Base-by-base conservation (phyloP, 495 filamentous ascomycete species). In the Penicillium coprophilum region DNA sequence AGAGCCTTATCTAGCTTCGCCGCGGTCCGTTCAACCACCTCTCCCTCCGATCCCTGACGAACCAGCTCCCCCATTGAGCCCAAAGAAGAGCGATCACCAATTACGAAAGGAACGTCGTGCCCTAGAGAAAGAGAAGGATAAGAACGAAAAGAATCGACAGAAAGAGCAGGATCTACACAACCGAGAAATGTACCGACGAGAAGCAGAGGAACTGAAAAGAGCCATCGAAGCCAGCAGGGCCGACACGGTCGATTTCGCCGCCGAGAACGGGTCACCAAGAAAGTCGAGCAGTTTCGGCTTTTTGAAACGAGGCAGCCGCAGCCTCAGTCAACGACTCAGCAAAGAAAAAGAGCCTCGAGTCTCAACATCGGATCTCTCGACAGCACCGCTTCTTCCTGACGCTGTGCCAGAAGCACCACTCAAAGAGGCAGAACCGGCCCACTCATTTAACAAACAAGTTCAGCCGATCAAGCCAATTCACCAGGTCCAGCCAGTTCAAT, bases 101-200 rank as follows among this genome's bases (percentile, higher is more conserved):
- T 70, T 69, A 7, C 74, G 70, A 55, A 87, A 88, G 61, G 86
- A 85, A 46, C 75, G 77, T 8, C 87, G 84, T 54, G 81, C 80
- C 20, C 83, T 83, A 20, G 85, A 87, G 23, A 92, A 87, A 61
- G 87, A 88, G 36, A 77, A 75, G 52, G 79, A 84, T 52, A 90
- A 85, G 63, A 79, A 77, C 5, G 81, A 83, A 1, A 82, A 87
- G 60, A 82, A 83, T 57, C 84, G 83, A 38, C 78, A 84, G 53
- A 87, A 85, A 59, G 88, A 89, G 30, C 63, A 80, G 11, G 84
- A 89, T 0, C 71, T 52, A 56, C 78, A 61, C 8, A 54, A 46
- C 20, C 75, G 71, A 59, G 80, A 84, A 41, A 70, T 72, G 28
- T 70, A 78, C 48, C 76, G 76, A 56, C 79, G 77, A 44, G 81